phyloP scores from a whole-genome alignment of 164 flowering plant species.

The Annona squamosa region DNA sequence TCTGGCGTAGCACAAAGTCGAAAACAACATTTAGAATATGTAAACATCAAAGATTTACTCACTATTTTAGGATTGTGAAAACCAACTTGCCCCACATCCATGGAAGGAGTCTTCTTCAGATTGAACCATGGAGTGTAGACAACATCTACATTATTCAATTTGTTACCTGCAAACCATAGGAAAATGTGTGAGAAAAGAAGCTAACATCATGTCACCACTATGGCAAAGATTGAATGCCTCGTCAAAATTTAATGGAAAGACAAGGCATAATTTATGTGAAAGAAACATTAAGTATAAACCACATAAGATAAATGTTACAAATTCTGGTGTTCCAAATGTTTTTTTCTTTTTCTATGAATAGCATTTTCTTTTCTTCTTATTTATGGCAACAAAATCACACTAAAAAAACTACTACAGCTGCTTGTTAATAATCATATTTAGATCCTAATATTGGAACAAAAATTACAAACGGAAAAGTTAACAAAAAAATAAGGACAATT shows the following conservation, averaged over 20 bases:
- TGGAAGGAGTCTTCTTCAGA: constrained; percentile 90
- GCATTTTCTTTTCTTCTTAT: too few relatives aligned
- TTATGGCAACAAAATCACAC: too few relatives aligned
- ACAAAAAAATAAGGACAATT: background rate
- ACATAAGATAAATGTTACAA: too few relatives aligned
- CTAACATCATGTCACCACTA: background rate
- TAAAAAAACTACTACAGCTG: too few relatives aligned
- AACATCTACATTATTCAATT: constrained; percentile 91
- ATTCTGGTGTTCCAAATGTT: too few relatives aligned
- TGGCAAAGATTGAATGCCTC: background rate
- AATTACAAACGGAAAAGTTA: background rate
- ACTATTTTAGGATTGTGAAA: constrained; percentile 86
- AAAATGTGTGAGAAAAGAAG: constrained; percentile 2
- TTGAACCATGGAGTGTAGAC: constrained; percentile 96
- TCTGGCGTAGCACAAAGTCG: background rate
- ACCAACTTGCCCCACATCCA: constrained; percentile 99
- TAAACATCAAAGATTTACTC: constrained; percentile 9
- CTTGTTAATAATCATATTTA: too few relatives aligned
- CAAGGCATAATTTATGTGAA: background rate
- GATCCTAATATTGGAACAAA: background rate
- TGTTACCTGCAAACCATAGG: constrained; percentile 55
- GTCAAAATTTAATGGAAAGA: background rate
- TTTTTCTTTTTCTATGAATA: too few relatives aligned
- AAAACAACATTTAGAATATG: background rate
- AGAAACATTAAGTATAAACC: background rate